phyloP scores from a whole-genome alignment of 2,329 filamentous ascomycete species.

The Penicillium sp. region DNA sequence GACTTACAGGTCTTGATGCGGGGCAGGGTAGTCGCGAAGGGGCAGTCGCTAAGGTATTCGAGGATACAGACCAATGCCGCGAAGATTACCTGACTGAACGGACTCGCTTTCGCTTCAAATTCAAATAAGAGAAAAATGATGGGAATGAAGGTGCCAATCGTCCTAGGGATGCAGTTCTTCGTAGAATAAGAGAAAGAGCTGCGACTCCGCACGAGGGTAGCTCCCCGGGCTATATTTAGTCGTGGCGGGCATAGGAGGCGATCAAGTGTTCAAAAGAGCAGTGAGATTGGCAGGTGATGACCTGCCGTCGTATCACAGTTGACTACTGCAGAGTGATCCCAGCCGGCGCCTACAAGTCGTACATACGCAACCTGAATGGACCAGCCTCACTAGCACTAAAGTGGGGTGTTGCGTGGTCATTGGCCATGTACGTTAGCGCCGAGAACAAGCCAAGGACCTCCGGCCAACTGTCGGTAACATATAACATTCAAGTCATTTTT shows the following conservation, averaged over 20 bases:
- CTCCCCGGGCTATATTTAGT: conserved; percentile 16
- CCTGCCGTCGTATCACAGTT: conserved; percentile 11
- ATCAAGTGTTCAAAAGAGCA: not conserved
- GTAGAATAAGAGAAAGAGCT: conserved; percentile 1
- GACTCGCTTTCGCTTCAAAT: not conserved
- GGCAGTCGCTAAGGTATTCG: not conserved
- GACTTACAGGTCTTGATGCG: not conserved
- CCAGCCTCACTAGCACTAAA: not conserved
- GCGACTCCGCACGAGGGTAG: conserved; percentile 9
- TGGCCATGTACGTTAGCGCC: not conserved
- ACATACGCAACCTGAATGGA: conserved; percentile 13
- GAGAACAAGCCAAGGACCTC: too few species aligned
- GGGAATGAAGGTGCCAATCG: not conserved
- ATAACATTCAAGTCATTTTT: not conserved
- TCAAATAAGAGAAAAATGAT: not conserved
- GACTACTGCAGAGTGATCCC: conserved; percentile 21
- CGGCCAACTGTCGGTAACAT: too few species aligned
- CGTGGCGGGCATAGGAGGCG: not conserved
- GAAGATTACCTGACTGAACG: not conserved
- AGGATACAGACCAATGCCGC: not conserved
- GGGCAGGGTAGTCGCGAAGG: not conserved
- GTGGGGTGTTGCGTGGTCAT: conserved; percentile 2
- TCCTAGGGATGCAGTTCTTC: not conserved
- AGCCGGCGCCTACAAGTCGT: conserved; percentile 15
- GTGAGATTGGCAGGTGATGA: conserved; percentile 1